Evolutionary conservation across 2,329 filamentous ascomycete species (phyloP), one percentile per base, ranked within the genome.

Genomic region (Trichoderma harzianum): DNA sequence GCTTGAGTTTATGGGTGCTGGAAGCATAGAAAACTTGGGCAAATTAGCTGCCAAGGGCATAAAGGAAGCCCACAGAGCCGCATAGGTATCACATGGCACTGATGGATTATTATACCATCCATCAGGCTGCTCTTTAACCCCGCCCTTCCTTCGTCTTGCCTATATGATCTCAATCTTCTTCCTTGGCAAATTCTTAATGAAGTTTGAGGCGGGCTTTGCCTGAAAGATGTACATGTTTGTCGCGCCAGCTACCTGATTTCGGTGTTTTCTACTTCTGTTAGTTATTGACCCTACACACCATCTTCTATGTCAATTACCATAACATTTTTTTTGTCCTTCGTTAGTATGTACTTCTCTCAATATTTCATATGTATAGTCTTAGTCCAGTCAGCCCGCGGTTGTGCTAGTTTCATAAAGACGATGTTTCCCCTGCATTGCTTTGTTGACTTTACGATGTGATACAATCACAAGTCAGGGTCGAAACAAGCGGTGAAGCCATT

Each of bases 1-100:
- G 5, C 21, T 75, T 12, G 73, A 74, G 64, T 70, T 75, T 24
- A 69, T 74, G 62, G 69, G 43, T 5, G 64, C 70, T 28, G 69
- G 71, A 2, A 74, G 68, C 8, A 69, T 75, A 57, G 43, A 30
- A 53, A 36, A 30, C 34, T 72, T 60, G 73, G 73, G 11, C 34
- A 68, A 63, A n/a, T 34, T 47, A 24, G 30, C 70, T 24, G 64
- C 57, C 21, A 57, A 57, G 36, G 21, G 18, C 11, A 53, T 69
- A 3, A 69, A 61, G 43, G 63, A 71, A 66, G 53, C 28, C 5
- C 11, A 51, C 36, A n/a, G 53, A 24, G 36, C 53, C 14, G 62
- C 53, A 39, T 64, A 24, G 10, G 12, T 7, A 28, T 63, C 39
- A 58, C 61, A 51, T 47, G 34, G 26, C 36, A 12, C 11, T 11